Conservation (phyloP, 495 filamentous ascomycete species). For the Neurospora africana region DNA sequence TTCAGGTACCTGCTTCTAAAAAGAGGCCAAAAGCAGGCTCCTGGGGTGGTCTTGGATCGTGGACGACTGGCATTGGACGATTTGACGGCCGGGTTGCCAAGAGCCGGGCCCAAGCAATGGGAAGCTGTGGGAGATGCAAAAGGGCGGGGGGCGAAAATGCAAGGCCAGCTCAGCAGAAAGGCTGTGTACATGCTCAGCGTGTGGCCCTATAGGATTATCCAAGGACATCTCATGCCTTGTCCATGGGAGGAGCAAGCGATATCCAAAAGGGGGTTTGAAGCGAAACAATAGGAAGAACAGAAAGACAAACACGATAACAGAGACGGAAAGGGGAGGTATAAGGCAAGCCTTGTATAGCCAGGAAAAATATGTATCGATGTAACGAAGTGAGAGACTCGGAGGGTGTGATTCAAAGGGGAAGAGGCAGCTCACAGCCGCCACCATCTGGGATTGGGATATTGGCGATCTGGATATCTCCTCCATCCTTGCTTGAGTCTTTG, state of each 20-base stretch:
- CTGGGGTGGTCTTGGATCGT: constrained; percentile 20
- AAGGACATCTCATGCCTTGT: not conserved
- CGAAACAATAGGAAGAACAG: not conserved
- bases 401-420: not conserved
- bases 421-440: not conserved
- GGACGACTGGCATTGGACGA: constrained; percentile 21
- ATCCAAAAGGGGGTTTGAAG: not conserved
- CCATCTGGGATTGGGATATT: not conserved
- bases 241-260: not conserved
- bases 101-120: constrained; percentile 9
- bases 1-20: not conserved
- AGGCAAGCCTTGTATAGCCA: not conserved
- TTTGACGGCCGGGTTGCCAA: constrained; percentile 9
- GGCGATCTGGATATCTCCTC: not conserved
- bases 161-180: constrained; percentile 28
- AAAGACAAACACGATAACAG: not conserved
- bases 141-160: constrained; percentile 22
- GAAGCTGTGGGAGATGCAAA: constrained; percentile 1
- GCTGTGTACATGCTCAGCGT: constrained; percentile 6
- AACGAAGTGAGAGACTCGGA: too few relatives aligned
- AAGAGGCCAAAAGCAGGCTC: not conserved
- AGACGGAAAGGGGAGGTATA: not conserved
- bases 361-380: not conserved
- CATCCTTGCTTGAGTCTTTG: not conserved
- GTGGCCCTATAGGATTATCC: not conserved